Base-by-base conservation (phyloP, 2,329 filamentous ascomycete genomes). In the Thielaviopsis punctulata region DNA sequence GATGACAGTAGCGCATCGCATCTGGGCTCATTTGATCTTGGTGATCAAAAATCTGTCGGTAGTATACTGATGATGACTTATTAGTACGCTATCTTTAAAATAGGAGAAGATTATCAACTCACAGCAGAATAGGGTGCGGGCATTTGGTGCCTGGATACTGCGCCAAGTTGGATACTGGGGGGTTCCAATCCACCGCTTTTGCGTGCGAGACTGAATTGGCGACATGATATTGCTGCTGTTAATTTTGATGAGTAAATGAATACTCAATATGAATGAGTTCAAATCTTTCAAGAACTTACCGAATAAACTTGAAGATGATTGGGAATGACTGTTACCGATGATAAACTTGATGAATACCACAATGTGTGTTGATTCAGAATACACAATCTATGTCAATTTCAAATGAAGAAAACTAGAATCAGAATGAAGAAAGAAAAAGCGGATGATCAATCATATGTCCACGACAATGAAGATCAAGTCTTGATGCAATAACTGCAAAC, bases 31-130 rank as follows among this genome's bases (percentile, higher is more conserved):
- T 18, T 12, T 27, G 44, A 18, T 23, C 36, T 21, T 39, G 39
- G 10, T 44, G 22, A 23, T 51, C 48, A 23, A 51, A 51, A 7
- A 44, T 45, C 18, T 44, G 36, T 25, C 48, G 22, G 23, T 51
- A 51, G 23, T 45, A 51, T 15, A 51, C 47, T 49, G 23, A 33
- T 22, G n/a, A n/a, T n/a, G n/a, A n/a, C n/a, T n/a, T n/a, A n/a
- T 48, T 21, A 12, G 30, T 39, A 13, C 39, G 27, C 6, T 10
- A 41, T 6, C 10, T 13, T 6, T 45, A 15, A 22, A 19, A 22
- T 22, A 22, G 13, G 9, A 5, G 21, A 45, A 19, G 15, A 25
- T 3, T 1, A 30, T n/a, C 2, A 22, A 48, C 36, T 44, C 18
- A 44, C 48, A 21, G 4, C 15, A 27, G 27, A 44, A 44, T n/a